Base-by-base conservation (phyloP, 805 yeast genomes). In the Yarrowia osloensis region DNA sequence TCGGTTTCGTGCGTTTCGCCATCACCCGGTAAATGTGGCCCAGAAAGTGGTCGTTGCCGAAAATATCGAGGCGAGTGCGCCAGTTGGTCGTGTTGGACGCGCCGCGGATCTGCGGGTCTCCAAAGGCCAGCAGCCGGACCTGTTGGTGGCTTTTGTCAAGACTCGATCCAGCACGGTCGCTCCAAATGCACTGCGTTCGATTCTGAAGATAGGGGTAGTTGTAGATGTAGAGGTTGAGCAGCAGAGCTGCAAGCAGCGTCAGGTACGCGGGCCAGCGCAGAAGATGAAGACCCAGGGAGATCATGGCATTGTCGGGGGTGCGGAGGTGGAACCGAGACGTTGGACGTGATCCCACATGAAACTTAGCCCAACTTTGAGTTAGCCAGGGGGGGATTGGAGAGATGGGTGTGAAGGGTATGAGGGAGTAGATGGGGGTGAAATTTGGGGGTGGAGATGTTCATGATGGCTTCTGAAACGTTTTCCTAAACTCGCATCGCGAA, bases 71-170 rank as follows among this genome's bases (percentile, higher is more conserved):
- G 63, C 91, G 77, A 68, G 90, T 88, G 68, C 90, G 80, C 73
- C 87, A 86, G 15, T 88, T 85, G 0, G 97, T 88, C 28, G 81
- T 79, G 8, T 83, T 84, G 89, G 91, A 87, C 71, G 87, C 85
- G 2, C 99, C 99, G 69, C 94, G 90, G 76, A 95, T 93, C 79
- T 95, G 99, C 0, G 99, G 99, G 74, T 95, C 99, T 7, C 98
- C 99, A 76, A 92, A 88, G 6, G 97, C 89, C 70, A 93, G 76
- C 77, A 95, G 77, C 69, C 85, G 85, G 63, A 93, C 29, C 21
- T 17, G 4, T 1, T 62, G 28, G 21, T 46, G 57, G 31, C 39
- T 17, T 8, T 35, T 15, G 39, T 22, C 66, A 11, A 2, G 3
- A 4, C 19, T 19, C 8, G 12, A 3, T 8, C n/a, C 29, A 8